Evolutionary conservation across 805 yeast species (phyloP), one percentile per base, ranked within the genome.

Genomic region (Schwanniomyces occidentalis): DNA sequence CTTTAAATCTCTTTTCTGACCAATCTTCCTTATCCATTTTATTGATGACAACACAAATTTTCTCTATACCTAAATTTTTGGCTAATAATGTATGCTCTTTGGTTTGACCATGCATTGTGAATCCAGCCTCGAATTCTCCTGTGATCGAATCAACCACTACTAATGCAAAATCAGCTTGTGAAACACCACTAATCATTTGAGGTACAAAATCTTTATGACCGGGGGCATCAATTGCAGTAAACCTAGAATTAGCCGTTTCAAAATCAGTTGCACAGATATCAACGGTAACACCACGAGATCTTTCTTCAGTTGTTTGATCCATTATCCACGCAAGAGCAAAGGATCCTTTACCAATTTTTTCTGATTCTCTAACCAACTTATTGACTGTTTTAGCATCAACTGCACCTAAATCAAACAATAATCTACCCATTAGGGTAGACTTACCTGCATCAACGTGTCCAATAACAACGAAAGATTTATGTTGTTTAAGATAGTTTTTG

Each of bases 381-480:
- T 79, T 76, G 8, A 84, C 69, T 1, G 82, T 75, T 32, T 78
- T 76, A 23, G 79, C 72, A 48, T 81, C 84, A 4, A 85, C 79
- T 2, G 79, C 78, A 6, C 84, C 83, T 17, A 75, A 56, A 48
- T 85, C 91, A 40, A 76, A 79, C 25, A 85, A 56, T 24, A 85
- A 55, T 30, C 93, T 60, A 5, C 95, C 95, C 76, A 85, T 76
- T 32, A 85, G 65, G 1, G 95, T 85, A 2, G 89, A 82, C 51
- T 85, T 85, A 10, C 95, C 95, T 0, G 91, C 86, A 57, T 85
- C 95, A 5, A 85, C 91, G 56, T 85, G 95, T 8, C 95, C 93
- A 45, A 85, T 82, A 4, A 85, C 88, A 21, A 85, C 89, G 48
- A 83, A 83, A n/a, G 84, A 75, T 32, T 80, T 61, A 35, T 68